Evolutionary conservation across 202 grass and related monocot species (phyloP).

Genomic region (Sporobolus alterniflorus): DNA sequence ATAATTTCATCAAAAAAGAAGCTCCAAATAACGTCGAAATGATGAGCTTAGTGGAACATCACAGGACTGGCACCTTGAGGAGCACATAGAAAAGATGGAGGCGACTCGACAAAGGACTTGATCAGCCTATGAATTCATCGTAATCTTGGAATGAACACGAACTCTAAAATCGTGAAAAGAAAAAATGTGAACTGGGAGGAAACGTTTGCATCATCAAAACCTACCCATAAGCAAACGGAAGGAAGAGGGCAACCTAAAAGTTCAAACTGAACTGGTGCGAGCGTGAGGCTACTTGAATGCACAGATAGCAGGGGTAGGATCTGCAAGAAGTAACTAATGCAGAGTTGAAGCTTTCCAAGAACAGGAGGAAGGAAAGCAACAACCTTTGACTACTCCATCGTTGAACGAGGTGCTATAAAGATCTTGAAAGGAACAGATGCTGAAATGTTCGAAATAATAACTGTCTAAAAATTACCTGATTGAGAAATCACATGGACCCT

Average conservation of each 20-base stretch:
- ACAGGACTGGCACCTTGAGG: constrained; percentile 17
- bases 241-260: constrained; percentile 17
- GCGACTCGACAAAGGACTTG: not conserved
- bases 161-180: constrained; percentile 18
- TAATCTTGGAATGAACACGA: constrained; percentile 20
- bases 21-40: constrained; percentile 28
- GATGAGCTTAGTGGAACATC: constrained; percentile 7
- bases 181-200: constrained; percentile 24
- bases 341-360: constrained; percentile 52
- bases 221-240: constrained; percentile 7
- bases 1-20: constrained; percentile 5
- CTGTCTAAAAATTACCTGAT: constrained; percentile 53
- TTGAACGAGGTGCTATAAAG: constrained; percentile 54
- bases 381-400: constrained; percentile 56
- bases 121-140: constrained; percentile 28
- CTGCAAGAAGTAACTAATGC: constrained; percentile 50
- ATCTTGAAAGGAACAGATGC: constrained; percentile 62
- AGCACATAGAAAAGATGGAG: constrained; percentile 2
- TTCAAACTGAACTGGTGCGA: constrained; percentile 27
- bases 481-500: constrained; percentile 19
- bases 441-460: constrained; percentile 36
- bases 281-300: constrained; percentile 50
- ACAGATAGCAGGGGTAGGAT: constrained; percentile 52
- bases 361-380: constrained; percentile 59
- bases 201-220: constrained; percentile 31